Base-by-base conservation (phyloP, 2,329 filamentous ascomycete genomes). In the Fusarium staphyleae region DNA sequence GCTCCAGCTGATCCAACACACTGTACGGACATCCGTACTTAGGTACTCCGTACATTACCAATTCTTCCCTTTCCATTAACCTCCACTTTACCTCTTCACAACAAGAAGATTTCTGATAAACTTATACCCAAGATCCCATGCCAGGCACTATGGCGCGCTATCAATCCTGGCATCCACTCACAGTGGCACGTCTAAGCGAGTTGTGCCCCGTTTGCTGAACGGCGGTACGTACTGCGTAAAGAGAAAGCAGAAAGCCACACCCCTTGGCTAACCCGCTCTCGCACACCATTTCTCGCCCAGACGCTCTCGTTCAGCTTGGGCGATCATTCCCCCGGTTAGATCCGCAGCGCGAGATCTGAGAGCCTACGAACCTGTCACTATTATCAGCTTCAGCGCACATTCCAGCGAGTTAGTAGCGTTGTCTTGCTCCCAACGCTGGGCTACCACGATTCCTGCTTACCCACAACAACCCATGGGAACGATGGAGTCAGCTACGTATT, bases 301-400 rank as follows among this genome's bases (percentile, higher is more conserved):
- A 33, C 13, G 30, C 30, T 22, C 28, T 30, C 39, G 22, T 24
- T 56, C 55, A 65, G 42, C 53, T 48, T 57, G 48, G 42, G 35
- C 54, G 49, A 63, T 66, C 59, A 63, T 54, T 49, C 47, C 55
- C 44, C 39, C 61, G 62, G 63, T 57, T 66, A 65, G 62, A 65
- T 66, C 61, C 53, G 56, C 34, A 47, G 43, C 41, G 41, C 58
- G 48, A 49, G 48, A 65, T 56, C 52, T 43, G 48, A 53, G 36
- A 54, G 50, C 37, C 51, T 37, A 39, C 42, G 42, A 29, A 33
- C 16, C 36, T 18, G 34, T 30, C 36, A 29, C 6, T 32, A n/a
- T 16, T 36, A 29, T 28, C 32, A 45, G 34, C 41, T 43, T 47
- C 41, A 16, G 26, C 42, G 40, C 32, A 44, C 55, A 65, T 64